Base-by-base conservation (phyloP, 805 yeast species). In the Kluyveromyces lactis region DNA sequence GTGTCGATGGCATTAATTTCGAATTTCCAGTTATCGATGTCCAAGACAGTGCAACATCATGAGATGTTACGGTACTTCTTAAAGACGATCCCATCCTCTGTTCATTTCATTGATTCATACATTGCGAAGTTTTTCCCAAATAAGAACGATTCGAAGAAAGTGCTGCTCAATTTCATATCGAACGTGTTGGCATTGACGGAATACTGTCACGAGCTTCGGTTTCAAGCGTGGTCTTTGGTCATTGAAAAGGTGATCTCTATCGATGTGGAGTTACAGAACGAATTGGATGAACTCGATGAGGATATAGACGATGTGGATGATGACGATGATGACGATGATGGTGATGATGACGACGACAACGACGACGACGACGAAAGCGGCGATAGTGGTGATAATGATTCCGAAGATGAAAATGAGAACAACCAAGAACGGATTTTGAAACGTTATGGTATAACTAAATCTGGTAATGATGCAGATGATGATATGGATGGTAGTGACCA, bases 241-340 rank as follows among this genome's bases (percentile, higher is more conserved):
- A 66, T 87, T 29, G 95, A 90, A 58, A 75, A 79, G 45, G 72
- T 84, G 41, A 86, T 92, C 43, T 83, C 85, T 47, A 68, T 92
- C 34, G 98, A 90, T 61, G 96, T 89, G 4, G 97, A 87, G 59
- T 68, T 89, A 42, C 95, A 86, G 53, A 86, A 85, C 54, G 92
- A 83, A 50, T 63, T 86, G 42, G 95, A 87, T 51, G 95, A 85
- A 48, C 64, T 81, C 41, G 95, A 84, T 55, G 92, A 84, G 47
- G 82, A 76, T 40, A 77, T 79, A 33, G 81, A 73, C 19, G 73
- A 75, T 10, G 79, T 73, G 6, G 77, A 71, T 8, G 63, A 55
- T 9, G 75, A 65, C 7, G 69, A 61, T 2, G 63, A 53, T 1
- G 66, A 57, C 9, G 62, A 56, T 4, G 63, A 52, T 2, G 60